Evolutionary conservation across 1,284 basidiomycete species (phyloP).

Genomic region (Exobasidium rhododendri): DNA sequence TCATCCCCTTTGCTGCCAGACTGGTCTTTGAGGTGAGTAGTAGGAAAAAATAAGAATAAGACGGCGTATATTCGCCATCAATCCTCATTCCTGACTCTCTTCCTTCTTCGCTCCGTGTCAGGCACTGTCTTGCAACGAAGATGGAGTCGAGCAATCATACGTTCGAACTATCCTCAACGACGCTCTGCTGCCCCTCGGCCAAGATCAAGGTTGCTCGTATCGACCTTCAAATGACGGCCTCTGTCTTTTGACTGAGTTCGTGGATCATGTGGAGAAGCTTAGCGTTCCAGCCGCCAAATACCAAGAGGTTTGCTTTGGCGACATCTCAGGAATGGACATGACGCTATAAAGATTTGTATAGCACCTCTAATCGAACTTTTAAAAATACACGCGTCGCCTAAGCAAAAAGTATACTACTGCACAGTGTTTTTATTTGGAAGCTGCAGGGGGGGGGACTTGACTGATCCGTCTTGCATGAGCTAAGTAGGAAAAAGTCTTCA

Average conservation of each 20-base stretch:
- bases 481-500: no score
- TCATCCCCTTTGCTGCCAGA: constrained; percentile 37
- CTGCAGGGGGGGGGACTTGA: no score
- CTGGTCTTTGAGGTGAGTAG: constrained; percentile 29
- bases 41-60: no score
- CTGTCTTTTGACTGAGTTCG: constrained; percentile 29
- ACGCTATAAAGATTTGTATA: no score
- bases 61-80: no score
- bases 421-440: no score
- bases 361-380: no score
- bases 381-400: no score
- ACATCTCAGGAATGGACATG: no score
- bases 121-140: neutral
- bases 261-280: constrained; percentile 12
- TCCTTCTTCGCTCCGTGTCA: neutral
- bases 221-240: constrained; percentile 28
- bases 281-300: neutral
- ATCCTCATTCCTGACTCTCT: neutral
- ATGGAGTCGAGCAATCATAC: constrained; percentile 56
- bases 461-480: no score
- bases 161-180: constrained; percentile 82
- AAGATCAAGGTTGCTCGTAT: constrained; percentile 14
- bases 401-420: no score
- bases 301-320: neutral
- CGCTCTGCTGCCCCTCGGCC: constrained; percentile 67